Evolutionary conservation across 768 basidiomycete genomes (phyloP), one percentile per base, ranked within the genome.

Genomic region (Dentipellis sp.): DNA sequence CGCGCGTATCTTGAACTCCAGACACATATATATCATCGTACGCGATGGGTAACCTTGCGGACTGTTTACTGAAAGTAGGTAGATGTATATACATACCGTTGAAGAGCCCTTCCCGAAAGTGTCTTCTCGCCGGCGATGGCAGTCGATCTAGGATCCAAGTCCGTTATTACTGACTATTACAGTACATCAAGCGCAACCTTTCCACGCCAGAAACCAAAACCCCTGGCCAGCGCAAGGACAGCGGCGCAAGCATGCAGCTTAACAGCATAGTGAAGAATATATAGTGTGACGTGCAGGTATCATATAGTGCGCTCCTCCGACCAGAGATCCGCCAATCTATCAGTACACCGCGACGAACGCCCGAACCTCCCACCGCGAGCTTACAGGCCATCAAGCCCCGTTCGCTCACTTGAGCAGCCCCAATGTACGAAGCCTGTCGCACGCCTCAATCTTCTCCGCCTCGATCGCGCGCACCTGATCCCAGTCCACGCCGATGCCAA

Each of bases 401-500:
- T 29, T 29, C 29, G 50, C 22, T 52, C 50, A 80, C 63, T 72
- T 71, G 59, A 84, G 61, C 40, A 85, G 64, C 6, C 86, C 83
- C 64, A 87, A 66, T 66, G 74, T 69, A 69, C 75, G 83, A 65
- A 94, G 72, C 70, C 84, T 83, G 58, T 92, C 88, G 66, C 94
- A 97, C 63, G 80, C 84, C 57, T 78, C 76, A 49, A 92, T 75
- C 38, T 75, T 78, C 73, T 94, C 87, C 34, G 70, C 71, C 51
- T 88, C 79, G 53, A 97, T 86, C 61, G 71, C 69, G 67, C 77
- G 75, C 57, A 98, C 87, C 71, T 91, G 90, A 35, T 92, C 86
- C 88, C 90, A 92, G 67, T 98, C 89, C 10, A 92, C 89, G 34
- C 93, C 91, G 54, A 97, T 74, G 5, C 94, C 95, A 68, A 97